phyloP scores from a whole-genome alignment of 306 rosid species.

The Styphnolobium japonicum region DNA sequence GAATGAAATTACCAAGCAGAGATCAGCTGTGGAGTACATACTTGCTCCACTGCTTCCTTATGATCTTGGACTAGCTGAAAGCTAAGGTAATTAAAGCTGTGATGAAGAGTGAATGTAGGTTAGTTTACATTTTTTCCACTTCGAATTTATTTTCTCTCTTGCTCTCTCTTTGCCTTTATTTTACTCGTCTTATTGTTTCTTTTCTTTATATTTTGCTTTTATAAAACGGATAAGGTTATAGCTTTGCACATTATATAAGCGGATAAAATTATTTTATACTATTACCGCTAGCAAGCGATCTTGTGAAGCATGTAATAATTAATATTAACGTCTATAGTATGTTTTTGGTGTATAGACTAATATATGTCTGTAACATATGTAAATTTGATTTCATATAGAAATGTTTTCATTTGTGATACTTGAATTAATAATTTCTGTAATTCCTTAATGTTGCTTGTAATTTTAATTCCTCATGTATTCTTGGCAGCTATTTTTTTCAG shows the following conservation, averaged over 20 bases:
- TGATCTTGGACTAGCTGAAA: conserved; percentile 38
- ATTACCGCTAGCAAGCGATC: conserved; percentile 1
- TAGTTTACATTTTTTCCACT: conserved; percentile 2
- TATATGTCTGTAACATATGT: not conserved
- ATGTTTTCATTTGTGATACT: not conserved
- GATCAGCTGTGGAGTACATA: conserved; percentile 55
- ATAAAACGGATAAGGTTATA: not conserved
- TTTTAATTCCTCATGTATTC: not conserved
- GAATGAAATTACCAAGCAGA: conserved; percentile 63
- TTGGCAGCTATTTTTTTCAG: not conserved
- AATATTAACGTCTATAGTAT: conserved; percentile 2
- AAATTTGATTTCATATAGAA: conserved; percentile 6
- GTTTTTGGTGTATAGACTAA: not conserved
- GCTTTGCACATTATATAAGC: not conserved
- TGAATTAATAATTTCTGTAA: not conserved
- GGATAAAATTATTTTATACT: conserved; percentile 11
- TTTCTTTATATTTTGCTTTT: conserved; percentile 10
- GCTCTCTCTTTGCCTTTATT: not conserved
- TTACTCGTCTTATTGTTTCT: not conserved
- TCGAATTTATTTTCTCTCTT: not conserved
- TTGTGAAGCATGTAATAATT: conserved; percentile 18
- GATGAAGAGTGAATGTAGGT: conserved; percentile 17
- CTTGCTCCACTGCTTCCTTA: conserved; percentile 62
- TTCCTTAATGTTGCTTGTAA: not conserved
- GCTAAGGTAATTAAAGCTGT: conserved; percentile 31